Conservation (phyloP, 2,329 filamentous ascomycete genomes). For the Diplodia corticola region DNA sequence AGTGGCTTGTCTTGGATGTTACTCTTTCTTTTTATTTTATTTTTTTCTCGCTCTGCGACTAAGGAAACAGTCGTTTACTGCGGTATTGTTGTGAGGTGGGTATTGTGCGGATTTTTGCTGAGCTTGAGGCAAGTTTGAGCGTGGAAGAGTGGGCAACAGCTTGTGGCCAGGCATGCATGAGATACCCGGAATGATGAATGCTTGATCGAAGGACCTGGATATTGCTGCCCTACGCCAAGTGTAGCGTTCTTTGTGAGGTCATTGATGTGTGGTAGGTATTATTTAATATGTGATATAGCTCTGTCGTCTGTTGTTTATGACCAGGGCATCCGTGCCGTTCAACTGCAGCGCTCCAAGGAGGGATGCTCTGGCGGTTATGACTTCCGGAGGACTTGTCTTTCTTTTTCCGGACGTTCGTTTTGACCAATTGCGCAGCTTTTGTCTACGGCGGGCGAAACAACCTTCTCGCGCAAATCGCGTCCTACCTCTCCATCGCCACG, state of each 20-base stretch:
- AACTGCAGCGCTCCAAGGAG: background rate
- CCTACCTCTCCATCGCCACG: background rate
- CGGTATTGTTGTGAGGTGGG: background rate
- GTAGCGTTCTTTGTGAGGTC: background rate
- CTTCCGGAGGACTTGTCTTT: background rate
- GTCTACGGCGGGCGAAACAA: background rate
- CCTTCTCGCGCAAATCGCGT: conserved; percentile 6
- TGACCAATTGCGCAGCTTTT: background rate
- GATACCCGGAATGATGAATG: conserved; percentile 13
- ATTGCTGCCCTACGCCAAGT: background rate
- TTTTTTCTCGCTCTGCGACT: background rate
- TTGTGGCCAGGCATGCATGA: background rate
- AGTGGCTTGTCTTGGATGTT: background rate
- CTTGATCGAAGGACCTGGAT: background rate
- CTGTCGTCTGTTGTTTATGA: background rate
- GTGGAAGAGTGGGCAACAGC: background rate
- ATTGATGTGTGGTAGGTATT: background rate
- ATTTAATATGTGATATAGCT: background rate
- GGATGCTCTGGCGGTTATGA: background rate
- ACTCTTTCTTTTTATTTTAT: background rate
- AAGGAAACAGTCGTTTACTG: background rate
- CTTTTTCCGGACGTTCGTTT: background rate
- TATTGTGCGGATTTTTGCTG: background rate
- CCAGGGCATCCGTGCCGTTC: background rate
- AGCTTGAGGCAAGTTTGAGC: background rate